phyloP scores from a whole-genome alignment of 495 filamentous ascomycete genomes.

The Aspergillus biplanus region DNA sequence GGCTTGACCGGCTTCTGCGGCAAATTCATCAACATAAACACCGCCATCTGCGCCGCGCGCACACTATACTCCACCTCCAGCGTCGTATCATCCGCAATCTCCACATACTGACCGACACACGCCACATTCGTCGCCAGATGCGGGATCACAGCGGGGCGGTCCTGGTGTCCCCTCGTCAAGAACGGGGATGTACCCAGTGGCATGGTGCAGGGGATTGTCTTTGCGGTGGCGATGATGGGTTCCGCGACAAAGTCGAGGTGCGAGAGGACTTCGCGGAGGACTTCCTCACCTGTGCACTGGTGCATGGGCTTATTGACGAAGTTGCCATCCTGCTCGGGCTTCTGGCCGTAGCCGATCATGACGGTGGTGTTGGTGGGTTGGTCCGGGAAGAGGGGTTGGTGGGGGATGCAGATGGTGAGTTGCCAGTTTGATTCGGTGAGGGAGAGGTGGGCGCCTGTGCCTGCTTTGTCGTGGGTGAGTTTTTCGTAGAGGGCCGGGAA shows the following conservation, averaged over 20 bases:
- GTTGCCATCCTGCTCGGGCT: slow-evolving; percentile 32
- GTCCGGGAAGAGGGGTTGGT: slow-evolving; percentile 40
- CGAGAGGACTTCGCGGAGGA: slow-evolving; percentile 39
- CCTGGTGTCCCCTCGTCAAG: slow-evolving; percentile 30
- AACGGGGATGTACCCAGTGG: slow-evolving; percentile 41
- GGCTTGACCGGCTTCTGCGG: slow-evolving; percentile 15
- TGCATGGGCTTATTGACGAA: slow-evolving; percentile 45
- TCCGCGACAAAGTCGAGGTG: slow-evolving; percentile 33
- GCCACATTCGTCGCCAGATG: slow-evolving; percentile 38
- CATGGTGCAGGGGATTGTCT: slow-evolving; percentile 36
- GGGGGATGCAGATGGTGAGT: slow-evolving; percentile 40
- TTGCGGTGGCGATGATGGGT: slow-evolving; percentile 21
- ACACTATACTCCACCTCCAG: slow-evolving; percentile 50
- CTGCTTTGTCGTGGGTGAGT: slow-evolving; percentile 35
- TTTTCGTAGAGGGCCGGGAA: slow-evolving; percentile 34
- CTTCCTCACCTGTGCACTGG: slow-evolving; percentile 41
- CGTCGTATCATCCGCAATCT: slow-evolving; percentile 42
- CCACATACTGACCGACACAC: slow-evolving; percentile 46
- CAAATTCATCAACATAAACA: slow-evolving; percentile 31
- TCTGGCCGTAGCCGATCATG: slow-evolving; percentile 43
- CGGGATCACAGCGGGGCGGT: slow-evolving; percentile 43
- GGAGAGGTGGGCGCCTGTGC: slow-evolving; percentile 38
- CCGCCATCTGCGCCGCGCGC: slow-evolving; percentile 43
- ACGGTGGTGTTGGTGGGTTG: slow-evolving; percentile 34
- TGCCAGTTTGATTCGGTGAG: slow-evolving; percentile 42